Evolutionary conservation across 441 rosid genomes (phyloP), one percentile per base, ranked within the genome.

Genomic region (Macaranga tanarius): DNA sequence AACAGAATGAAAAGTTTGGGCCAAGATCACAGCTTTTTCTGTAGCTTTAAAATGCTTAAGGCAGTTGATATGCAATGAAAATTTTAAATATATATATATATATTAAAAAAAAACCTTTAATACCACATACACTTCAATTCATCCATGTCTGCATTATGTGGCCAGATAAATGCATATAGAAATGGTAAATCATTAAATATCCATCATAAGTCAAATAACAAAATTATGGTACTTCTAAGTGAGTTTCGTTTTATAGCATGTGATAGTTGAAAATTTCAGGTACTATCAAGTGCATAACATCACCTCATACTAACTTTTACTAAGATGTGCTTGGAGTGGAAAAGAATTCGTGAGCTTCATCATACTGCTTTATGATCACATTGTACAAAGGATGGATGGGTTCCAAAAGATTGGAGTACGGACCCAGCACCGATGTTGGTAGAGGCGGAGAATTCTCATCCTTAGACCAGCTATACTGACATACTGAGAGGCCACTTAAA

Each of bases 321-420:
- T 42, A 42, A 69, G 67, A 31, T 25, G 51, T 7, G 59, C 69
- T 40, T 56, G 50, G 17, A 57, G 62, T 65, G 1, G 82, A 15
- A 58, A 89, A 91, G 86, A 85, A 90, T 40, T 89, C 89, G 5
- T 63, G 80, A 57, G 92, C 97, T 78, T 87, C 93, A 1, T 67
- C 77, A 74, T 90, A 92, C 62, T 75, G 87, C 80, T 86, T 86
- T 52, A 86, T 26, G 76, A 88, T 90, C 44, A 95, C 79, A 38
- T 95, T 95, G 86, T 85, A 85, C 19, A 95, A 79, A 12, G 94
- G 97, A 63, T 95, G 86, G 48, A 88, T 74, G 71, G 97, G 90
- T 71, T 92, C 97, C 77, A 92, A 74, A 28, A 89, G 91, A 81
- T 90, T 92, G 47, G 88, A 85, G 77, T 86, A 86, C 11, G 89